Percentiles rank a stretch among this genome's conserved stretches.
These are phyloP conservation scores for Hanseniaspora guilliermondii DNA, from an alignment of 805 yeast species.

Conservation along the genomic window DNA sequence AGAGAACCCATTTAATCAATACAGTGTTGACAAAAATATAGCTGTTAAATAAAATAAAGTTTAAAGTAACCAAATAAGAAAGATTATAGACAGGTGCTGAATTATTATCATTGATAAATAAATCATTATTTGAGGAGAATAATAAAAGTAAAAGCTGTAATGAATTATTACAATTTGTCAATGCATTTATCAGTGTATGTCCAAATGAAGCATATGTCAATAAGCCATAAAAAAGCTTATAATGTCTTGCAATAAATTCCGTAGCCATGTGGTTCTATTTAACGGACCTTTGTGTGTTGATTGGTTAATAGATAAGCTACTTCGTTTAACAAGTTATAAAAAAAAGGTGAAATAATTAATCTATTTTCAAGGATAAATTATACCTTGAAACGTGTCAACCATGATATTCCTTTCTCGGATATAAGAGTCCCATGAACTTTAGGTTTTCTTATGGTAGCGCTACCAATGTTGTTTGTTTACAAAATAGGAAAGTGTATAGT, in stretches of 20 bases:
- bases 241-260: not conserved
- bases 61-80: not conserved
- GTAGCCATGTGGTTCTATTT: not conserved
- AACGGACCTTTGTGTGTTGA: too few species aligned
- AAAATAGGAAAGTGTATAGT: too few species aligned
- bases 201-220: not conserved
- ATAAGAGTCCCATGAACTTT: too few species aligned
- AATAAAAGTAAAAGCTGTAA: not conserved
- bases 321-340: too few species aligned
- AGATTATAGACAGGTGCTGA: not conserved
- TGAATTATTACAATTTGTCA: not conserved
- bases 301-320: too few species aligned
- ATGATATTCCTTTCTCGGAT: too few species aligned
- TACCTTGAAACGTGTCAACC: too few species aligned
- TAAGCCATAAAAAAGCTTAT: constrained; percentile 1
- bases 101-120: not conserved
- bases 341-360: too few species aligned
- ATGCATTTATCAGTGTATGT: not conserved
- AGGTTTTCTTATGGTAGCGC: too few species aligned
- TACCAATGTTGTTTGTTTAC: too few species aligned
- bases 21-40: constrained; percentile 2
- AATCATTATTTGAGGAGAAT: not conserved
- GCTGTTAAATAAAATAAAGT: not conserved
- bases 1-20: constrained; percentile 30
- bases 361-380: too few species aligned